Evolutionary conservation across 2,329 filamentous ascomycete species (phyloP), one percentile per base, ranked within the genome.

Genomic region (Talaromyces sp.): DNA sequence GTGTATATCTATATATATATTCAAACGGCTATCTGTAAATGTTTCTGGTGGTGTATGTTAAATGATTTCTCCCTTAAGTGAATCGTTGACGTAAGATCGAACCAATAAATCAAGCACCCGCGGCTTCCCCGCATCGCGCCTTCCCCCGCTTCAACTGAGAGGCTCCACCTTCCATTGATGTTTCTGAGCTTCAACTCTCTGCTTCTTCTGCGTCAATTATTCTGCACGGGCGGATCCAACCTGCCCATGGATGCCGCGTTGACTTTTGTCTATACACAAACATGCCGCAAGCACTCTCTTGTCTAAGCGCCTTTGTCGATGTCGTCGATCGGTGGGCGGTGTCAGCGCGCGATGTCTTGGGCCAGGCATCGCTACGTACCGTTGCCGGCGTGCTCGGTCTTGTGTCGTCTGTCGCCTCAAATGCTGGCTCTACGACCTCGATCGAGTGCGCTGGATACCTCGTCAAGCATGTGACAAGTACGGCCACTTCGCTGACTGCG

Each of bases 401-500:
- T 58, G 35, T 61, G 12, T 61, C 56, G 10, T 58, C 59, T 6
- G 19, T 51, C 8, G 29, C 51, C 17, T 50, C 50, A 19, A 38
- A 52, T 32, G 11, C 51, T 17, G 7, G 14, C 7, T 46, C 35
- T 32, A 43, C 51, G 27, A 57, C 31, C 35, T 19, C 57, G 4
- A 27, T 41, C 8, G 50, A 31, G 8, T 77, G 75, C 56, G 72
- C 75, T 27, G 75, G 75, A 17, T 77, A 77, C 61, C 70, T 65
- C 24, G 71, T 69, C 21, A 67, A 66, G 14, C 74, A 75, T 62
- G 64, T 77, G 17, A 63, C 69, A 19, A 51, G 21, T 27, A 54
- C 59, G 14, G 10, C 55, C n/a, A 38, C 59, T 24, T 61, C 59
- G 3, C 19, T 61, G 12, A 89, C 84, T 0, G 91, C 90, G 1